Conservation (phyloP, 805 yeast genomes). For the Ogataea pini region DNA sequence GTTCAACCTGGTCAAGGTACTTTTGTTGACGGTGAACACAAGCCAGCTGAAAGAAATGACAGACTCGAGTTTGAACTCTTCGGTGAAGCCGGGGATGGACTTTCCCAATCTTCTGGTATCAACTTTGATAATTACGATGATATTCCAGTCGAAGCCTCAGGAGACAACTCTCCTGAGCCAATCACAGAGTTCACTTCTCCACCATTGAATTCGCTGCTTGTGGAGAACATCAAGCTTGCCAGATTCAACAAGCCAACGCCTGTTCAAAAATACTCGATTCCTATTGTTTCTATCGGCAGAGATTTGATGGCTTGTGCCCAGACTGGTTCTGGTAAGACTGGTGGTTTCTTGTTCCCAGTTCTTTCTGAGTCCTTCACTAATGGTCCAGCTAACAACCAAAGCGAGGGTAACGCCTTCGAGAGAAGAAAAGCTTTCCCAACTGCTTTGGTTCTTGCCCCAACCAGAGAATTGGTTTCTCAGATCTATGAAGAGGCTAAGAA, state of each 20-base stretch:
- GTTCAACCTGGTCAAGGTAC: constrained; percentile 63
- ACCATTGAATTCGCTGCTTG: constrained; percentile 82
- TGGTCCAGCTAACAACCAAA: constrained; percentile 72
- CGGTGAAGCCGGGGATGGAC: constrained; percentile 75
- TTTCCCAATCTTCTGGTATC: constrained; percentile 91
- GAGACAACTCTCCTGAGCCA: constrained; percentile 93
- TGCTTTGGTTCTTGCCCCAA: constrained; percentile 94
- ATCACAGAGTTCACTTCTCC: constrained; percentile 85
- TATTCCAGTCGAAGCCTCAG: constrained; percentile 97
- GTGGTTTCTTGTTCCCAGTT: constrained; percentile 98
- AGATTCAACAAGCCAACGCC: constrained; percentile 97
- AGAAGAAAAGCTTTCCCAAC: constrained; percentile 90
- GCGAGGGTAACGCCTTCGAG: constrained; percentile 48
- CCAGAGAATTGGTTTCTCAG: constrained; percentile 98
- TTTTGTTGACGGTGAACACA: constrained; percentile 85
- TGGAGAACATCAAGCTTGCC: constrained; percentile 84
- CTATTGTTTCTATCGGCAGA: constrained; percentile 65
- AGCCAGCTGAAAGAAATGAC: constrained; percentile 74
- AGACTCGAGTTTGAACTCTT: constrained; percentile 76
- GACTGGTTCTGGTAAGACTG: constrained; percentile 99
- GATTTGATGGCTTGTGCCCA: constrained; percentile 96
- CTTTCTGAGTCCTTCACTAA: constrained; percentile 83
- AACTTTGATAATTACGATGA: constrained; percentile 98
- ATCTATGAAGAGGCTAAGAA: constrained; percentile 94
- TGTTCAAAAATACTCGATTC: constrained; percentile 88